Conservation (phyloP, 169 alveolate species). For the Plasmodium gonderi region DNA sequence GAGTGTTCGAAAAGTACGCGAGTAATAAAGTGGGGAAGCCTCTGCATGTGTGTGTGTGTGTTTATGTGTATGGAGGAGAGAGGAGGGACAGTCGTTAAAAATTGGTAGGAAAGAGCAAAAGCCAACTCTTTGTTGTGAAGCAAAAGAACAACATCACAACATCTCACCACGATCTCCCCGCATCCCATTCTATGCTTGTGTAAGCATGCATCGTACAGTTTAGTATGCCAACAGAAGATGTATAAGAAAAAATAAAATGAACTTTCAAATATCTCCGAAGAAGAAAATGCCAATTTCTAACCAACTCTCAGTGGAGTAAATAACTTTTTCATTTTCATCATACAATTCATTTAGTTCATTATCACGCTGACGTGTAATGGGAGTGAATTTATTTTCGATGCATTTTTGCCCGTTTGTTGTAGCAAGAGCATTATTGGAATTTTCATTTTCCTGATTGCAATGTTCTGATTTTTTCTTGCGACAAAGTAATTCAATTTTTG, state of each 20-base stretch:
- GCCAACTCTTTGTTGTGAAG: too few species aligned
- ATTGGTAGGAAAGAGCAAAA: too few species aligned
- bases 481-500: conserved; percentile 34
- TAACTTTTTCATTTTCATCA: conserved; percentile 32
- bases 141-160: too few species aligned
- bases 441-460: background rate
- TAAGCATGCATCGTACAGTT: too few species aligned
- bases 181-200: too few species aligned
- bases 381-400: background rate
- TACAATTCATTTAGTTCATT: conserved; percentile 17
- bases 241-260: background rate
- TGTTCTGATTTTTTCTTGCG: background rate
- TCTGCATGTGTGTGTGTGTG: too few species aligned
- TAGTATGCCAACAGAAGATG: background rate
- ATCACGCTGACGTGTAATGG: background rate
- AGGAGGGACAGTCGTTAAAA: too few species aligned
- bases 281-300: conserved; percentile 57
- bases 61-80: too few species aligned
- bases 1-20: too few species aligned
- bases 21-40: too few species aligned
- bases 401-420: background rate
- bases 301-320: conserved; percentile 70
- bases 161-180: too few species aligned
- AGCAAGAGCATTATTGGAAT: background rate
- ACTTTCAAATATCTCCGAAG: conserved; percentile 23